Conservation (phyloP, 345 rosid species). For the Rhizophora apiculata region DNA sequence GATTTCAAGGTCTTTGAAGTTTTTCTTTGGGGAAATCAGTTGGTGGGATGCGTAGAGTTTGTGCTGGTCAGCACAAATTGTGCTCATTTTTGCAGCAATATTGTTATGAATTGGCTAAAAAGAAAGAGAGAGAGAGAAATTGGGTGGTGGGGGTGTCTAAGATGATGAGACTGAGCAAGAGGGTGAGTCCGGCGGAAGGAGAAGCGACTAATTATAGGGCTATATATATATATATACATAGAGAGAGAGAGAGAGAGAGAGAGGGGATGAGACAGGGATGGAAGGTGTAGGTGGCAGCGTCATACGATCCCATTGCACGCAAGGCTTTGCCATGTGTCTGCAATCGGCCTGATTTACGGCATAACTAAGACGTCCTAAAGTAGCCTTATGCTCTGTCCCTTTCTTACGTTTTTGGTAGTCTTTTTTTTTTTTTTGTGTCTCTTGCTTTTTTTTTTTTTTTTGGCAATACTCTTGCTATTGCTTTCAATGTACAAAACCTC, state of each 20-base stretch:
- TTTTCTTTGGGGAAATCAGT: constrained; percentile 21
- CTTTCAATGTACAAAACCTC: too few relatives aligned
- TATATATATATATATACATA: constrained; percentile 9
- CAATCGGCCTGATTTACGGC: too few relatives aligned
- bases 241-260: too few relatives aligned
- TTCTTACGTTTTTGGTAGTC: too few relatives aligned
- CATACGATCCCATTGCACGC: constrained; percentile 20
- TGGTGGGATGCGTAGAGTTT: constrained; percentile 34
- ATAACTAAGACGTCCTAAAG: too few relatives aligned
- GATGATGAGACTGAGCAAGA: neutral
- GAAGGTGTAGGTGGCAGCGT: constrained; percentile 38
- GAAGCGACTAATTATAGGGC: constrained; percentile 14
- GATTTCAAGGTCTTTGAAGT: constrained; percentile 46
- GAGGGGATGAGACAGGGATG: constrained; percentile 38
- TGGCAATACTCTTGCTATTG: too few relatives aligned
- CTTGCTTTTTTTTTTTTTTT: too few relatives aligned
- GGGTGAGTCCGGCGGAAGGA: neutral
- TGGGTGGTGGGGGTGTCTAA: neutral
- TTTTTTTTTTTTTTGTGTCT: too few relatives aligned
- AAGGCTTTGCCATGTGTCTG: constrained; percentile 8
- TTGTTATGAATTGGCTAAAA: neutral
- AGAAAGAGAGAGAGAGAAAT: neutral
- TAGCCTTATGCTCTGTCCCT: too few relatives aligned
- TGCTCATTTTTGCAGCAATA: constrained; percentile 28
- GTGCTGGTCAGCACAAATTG: constrained; percentile 48